Conservation (phyloP, 495 filamentous ascomycete genomes). For the Thozetella sp. region DNA sequence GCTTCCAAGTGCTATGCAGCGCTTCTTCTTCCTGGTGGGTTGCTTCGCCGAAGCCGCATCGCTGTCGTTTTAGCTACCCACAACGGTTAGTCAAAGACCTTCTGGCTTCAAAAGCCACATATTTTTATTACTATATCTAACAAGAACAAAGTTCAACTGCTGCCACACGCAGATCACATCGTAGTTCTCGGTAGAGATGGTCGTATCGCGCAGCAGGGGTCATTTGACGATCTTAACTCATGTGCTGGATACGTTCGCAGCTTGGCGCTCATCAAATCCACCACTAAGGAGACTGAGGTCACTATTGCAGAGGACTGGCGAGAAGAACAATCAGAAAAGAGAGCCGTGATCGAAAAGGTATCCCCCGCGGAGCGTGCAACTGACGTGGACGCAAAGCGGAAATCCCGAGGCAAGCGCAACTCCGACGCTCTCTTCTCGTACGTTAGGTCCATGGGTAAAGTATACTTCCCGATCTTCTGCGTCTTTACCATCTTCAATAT, state of each 20-base stretch:
- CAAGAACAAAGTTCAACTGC: constrained; percentile 22
- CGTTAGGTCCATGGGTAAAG: constrained; percentile 9
- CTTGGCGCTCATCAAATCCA: constrained; percentile 8
- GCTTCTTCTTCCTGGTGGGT: constrained; percentile 53
- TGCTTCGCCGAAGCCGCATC: constrained; percentile 48
- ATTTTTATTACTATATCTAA: neutral
- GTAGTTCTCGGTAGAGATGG: constrained; percentile 39
- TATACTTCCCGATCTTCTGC: constrained; percentile 6
- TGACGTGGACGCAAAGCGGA: neutral
- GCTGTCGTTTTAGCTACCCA: constrained; percentile 53
- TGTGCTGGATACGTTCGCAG: constrained; percentile 11
- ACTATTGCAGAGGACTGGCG: constrained; percentile 1
- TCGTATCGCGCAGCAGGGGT: constrained; percentile 41
- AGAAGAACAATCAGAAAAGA: constrained; percentile 1
- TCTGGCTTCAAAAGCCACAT: neutral
- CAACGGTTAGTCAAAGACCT: constrained; percentile 8
- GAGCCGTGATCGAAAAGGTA: neutral
- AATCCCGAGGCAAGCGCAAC: constrained; percentile 11
- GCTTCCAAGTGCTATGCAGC: constrained; percentile 57
- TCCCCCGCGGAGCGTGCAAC: neutral
- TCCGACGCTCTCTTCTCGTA: constrained; percentile 12
- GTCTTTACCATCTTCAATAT: constrained; percentile 7
- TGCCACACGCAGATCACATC: constrained; percentile 45
- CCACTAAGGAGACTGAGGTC: neutral
- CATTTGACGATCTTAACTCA: constrained; percentile 18